Base-by-base conservation (phyloP, 202 grass and related monocot genomes). In the Setaria italica region DNA sequence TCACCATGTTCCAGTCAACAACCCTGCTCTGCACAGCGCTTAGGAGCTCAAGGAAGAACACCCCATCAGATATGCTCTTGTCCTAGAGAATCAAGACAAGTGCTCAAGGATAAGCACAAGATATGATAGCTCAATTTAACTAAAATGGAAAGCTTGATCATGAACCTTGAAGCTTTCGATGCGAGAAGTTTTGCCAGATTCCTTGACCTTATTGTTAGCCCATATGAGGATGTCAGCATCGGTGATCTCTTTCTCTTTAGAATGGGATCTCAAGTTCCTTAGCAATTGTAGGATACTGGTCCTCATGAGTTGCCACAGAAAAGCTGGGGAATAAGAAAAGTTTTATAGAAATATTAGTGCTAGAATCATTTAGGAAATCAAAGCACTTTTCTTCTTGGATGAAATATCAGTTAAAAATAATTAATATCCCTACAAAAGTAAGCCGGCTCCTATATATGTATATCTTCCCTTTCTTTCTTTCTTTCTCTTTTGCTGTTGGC, bases 251-350 rank as follows among this genome's bases (percentile, higher is more conserved):
- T 94, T 99, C 74, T 92, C 94, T 85, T 96, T 92, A 6, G 93
- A 94, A 79, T 99, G 94, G 73, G 47, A 91, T 86, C 97, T 96
- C 90, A 99, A 84, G 70, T 99, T 99, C 77, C 87, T 99, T 74
- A 99, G 72, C 35, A 99, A 81, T 25, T 99, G 93, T 72, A 99
- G 85, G 83, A 99, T 99, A 72, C 94, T 99, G 60, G 86, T 92
- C 85, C 97, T 96, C 97, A 99, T 99, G 73, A 99, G 84, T 89
- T 94, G 97, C 97, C 97, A 96, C 32, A 99, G 46, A 84, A 90
- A 99, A 83, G 97, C 97, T 99, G 76, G 5, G 7, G 62, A 88
- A 55, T 71, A 82, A 79, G 33, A 51, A 88, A 70, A 67, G 11
- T 65, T 55, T 15, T 33, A 30, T 87, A 68, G 4, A 73, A 77